Conservation (phyloP, 2,329 filamentous ascomycete species). For the Macrophomina tecta region DNA sequence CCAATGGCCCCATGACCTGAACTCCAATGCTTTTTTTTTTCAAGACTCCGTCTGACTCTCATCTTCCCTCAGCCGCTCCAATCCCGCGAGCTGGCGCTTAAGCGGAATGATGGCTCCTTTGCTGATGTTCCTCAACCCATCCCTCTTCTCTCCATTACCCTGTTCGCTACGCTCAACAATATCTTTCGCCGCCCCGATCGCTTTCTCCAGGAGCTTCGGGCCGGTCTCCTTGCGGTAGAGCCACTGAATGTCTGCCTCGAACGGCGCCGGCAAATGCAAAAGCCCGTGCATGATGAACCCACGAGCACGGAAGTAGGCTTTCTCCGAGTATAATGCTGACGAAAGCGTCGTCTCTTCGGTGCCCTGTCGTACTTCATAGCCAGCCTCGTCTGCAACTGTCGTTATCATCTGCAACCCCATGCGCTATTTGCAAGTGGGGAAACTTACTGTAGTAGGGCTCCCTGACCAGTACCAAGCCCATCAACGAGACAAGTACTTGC, state of each 20-base stretch:
- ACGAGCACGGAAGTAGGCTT: conserved; percentile 59
- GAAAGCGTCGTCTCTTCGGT: conserved; percentile 54
- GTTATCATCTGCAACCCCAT: conserved; percentile 3
- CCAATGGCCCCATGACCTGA: not conserved
- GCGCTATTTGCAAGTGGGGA: not conserved
- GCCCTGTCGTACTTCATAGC: conserved; percentile 60
- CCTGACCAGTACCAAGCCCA: conserved; percentile 63
- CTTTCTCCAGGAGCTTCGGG: conserved; percentile 51
- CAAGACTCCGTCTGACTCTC: not conserved
- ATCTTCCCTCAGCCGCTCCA: conserved; percentile 39
- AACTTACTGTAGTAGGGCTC: conserved; percentile 65
- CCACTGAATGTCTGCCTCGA: conserved; percentile 60
- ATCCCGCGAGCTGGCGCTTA: conserved; percentile 46
- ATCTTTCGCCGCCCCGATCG: conserved; percentile 50
- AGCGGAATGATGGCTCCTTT: conserved; percentile 54
- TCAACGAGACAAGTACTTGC: conserved; percentile 63
- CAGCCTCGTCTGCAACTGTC: conserved; percentile 59
- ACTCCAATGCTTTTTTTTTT: conserved; percentile 20
- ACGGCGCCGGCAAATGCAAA: conserved; percentile 48
- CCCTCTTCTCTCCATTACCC: conserved; percentile 39
- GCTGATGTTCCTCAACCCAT: conserved; percentile 56
- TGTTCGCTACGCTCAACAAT: conserved; percentile 48
- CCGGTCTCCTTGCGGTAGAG: conserved; percentile 52
- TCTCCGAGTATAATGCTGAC: conserved; percentile 59
- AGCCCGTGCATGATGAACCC: conserved; percentile 59